Base-by-base conservation (phyloP, 306 rosid genomes). In the Dalbergia cochinchinensis region DNA sequence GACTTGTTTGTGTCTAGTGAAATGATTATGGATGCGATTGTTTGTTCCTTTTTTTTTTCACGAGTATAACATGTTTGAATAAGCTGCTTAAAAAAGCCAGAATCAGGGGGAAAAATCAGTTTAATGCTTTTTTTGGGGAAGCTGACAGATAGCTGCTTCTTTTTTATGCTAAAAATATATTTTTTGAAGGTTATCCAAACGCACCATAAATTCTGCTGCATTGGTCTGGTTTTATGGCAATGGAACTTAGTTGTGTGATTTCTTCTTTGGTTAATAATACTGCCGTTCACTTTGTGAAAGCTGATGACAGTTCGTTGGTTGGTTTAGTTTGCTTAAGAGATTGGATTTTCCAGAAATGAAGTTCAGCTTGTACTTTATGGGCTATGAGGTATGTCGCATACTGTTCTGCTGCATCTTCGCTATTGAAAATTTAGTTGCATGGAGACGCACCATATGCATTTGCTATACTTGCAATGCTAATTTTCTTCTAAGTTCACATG, bases 341-440 rank as follows among this genome's bases (percentile, higher is more conserved):
- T 66, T 95, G 88, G 98, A 95, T 82, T 90, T 95, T 83, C 90
- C 96, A 4, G 97, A 91, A 65, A 88, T 85, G 98, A 95, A 95
- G 91, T 90, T 93, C 83, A 95, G 94, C 86, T 64, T 91, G 74
- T 95, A 92, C 90, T 95, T 95, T 74, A 10, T 95, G 92, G 98
- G 98, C 76, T 91, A 95, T 72, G 99, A 86, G 93, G 99, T 95
- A 86, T 67, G 79, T 2, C 18, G 5, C 31, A 31, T 73, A 57
- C 41, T 73, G 53, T 39, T 70, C n/a, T 34, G 14, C 45, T 18
- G 14, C 45, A 51, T 33, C 60, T 45, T 80, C 51, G 26, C 59
- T 53, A 55, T 26, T 72, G 74, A 71, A 39, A 58, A 63, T 81
- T 74, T 74, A 51, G 79, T 57, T 72, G 45, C 34, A 50, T 77